phyloP scores from a whole-genome alignment of 1,139 yeast genomes.

The Diutina sp. region DNA sequence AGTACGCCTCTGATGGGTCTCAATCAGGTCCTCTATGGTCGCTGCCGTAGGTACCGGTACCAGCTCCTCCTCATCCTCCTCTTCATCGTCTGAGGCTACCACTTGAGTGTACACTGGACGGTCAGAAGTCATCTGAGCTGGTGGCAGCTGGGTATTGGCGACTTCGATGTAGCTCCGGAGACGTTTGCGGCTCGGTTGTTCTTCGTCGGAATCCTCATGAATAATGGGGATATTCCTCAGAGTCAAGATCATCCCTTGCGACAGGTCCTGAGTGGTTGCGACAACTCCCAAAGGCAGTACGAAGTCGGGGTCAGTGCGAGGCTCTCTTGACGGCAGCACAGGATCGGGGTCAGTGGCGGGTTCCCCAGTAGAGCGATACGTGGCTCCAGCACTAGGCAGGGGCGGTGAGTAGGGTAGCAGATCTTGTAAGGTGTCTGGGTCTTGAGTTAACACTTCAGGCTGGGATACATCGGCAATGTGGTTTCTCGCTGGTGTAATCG shows the following conservation, averaged over 20 bases:
- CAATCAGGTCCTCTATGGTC: background rate
- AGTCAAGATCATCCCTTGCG: background rate
- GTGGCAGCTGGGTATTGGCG: constrained; percentile 1
- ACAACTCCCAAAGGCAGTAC: background rate
- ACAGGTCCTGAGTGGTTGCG: background rate
- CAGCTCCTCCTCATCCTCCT: background rate
- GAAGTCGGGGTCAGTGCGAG: background rate
- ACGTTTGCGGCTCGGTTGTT: background rate
- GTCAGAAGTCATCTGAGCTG: background rate
- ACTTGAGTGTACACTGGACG: background rate
- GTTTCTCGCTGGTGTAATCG: background rate
- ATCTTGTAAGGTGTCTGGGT: background rate
- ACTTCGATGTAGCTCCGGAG: background rate
- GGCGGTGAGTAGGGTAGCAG: background rate
- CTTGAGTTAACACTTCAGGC: background rate
- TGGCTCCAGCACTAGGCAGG: background rate
- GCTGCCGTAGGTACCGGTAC: background rate
- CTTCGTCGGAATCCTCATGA: background rate
- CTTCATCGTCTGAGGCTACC: background rate
- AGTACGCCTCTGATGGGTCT: background rate
- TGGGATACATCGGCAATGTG: background rate
- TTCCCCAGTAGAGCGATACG: background rate
- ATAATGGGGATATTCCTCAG: background rate
- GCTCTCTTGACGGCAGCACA: background rate
- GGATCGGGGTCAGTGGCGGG: background rate